Base-by-base conservation (phyloP, 805 yeast species). In the Cyberlindnera samutprakarnensis region DNA sequence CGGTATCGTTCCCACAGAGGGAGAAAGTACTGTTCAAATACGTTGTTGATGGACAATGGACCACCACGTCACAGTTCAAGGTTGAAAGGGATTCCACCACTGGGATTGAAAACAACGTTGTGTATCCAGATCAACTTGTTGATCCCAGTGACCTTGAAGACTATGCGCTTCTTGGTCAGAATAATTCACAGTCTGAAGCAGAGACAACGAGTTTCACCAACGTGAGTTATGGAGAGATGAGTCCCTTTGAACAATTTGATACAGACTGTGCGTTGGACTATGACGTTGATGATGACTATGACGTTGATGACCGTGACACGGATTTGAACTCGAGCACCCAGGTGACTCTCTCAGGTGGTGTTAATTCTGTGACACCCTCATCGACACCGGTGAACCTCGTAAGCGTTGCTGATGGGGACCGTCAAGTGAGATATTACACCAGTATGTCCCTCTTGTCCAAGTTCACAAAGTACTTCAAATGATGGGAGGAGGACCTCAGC, bases 1-100 rank as follows among this genome's bases (percentile, higher is more conserved):
- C 75, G 8, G 50, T 72, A 27, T 67, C 64, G 11, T 35, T 60
- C 5, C 64, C 64, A 16, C 41, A n/a, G 17, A 22, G 47, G 15
- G 63, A 54, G 31, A 61, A 62, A 42, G 44, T 68, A 20, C 53
- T 62, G 21, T 75, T 69, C 61, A 75, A 53, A 43, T 75, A 68
- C 50, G 68, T 75, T 28, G 80, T 75, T 28, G 80, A 75, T 46
- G 78, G 70, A 12, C 60, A 59, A 25, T 75, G 82, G 82, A 30
- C 48, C 16, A 61, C 67, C 6, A 60, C 68, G 14, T 47, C 54
- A 1, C 32, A 44, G 21, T 66, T 68, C 39, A 56, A 56, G 26
- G 43, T 56, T 21, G 66, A 64, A 41, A 53, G 37, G 14, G 76
- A 69, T 17, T 53, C 45, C 18, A 54, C 44, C 5, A 38, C 57